Evolutionary conservation across 331 rosid genomes (phyloP).

Genomic region (Erythrophleum ivorense): DNA sequence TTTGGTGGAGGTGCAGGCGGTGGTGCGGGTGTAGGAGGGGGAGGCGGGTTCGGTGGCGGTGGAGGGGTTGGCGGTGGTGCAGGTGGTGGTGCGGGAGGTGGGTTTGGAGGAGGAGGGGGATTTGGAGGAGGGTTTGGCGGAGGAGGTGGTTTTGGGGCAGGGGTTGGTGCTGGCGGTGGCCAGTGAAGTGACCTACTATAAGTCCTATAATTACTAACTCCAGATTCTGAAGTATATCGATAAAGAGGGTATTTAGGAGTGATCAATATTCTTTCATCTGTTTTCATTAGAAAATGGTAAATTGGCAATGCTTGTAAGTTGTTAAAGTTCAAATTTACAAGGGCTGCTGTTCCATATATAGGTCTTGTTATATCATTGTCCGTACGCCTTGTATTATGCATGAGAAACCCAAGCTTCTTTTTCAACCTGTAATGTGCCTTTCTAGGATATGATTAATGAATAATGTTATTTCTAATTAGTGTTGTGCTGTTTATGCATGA

Average conservation of each 20-base stretch:
- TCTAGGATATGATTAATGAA: not conserved
- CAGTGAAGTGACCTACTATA: not conserved
- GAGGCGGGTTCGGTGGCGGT: constrained; percentile 24
- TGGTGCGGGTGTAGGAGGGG: not conserved
- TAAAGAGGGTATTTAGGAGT: not conserved
- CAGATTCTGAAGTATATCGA: not conserved
- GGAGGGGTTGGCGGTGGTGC: not conserved
- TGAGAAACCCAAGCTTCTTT: not conserved
- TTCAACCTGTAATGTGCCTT: not conserved
- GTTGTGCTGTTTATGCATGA: not conserved
- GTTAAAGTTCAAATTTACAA: too few species aligned
- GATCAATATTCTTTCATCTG: not conserved
- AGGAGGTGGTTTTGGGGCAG: not conserved
- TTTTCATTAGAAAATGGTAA: not conserved
- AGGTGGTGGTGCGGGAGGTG: not conserved
- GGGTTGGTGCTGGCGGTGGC: constrained; percentile 13
- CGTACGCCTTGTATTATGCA: not conserved
- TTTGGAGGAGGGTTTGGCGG: not conserved
- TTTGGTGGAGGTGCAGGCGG: not conserved
- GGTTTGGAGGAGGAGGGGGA: constrained; percentile 11
- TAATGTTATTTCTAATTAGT: not conserved
- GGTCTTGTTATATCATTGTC: not conserved
- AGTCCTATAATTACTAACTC: not conserved
- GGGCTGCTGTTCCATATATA: not conserved
- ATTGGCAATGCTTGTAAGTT: too few species aligned